phyloP scores from a whole-genome alignment of 495 filamentous ascomycete genomes.

The Aspergillus cavernicola region DNA sequence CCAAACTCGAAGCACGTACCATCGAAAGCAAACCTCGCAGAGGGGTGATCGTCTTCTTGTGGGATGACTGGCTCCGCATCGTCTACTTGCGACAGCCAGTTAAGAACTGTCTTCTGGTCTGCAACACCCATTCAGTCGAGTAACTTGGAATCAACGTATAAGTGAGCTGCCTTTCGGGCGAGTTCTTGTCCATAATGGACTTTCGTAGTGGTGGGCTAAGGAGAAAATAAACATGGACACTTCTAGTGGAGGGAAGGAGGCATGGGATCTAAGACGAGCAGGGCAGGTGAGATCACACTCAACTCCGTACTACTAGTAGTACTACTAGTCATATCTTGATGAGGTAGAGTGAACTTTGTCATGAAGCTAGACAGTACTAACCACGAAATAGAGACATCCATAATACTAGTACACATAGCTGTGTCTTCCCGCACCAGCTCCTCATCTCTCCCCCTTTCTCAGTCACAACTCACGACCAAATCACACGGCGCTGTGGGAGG shows the following conservation, averaged over 20 bases:
- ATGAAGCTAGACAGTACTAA: too few species aligned
- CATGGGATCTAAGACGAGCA: neutral
- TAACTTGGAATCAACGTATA: too few species aligned
- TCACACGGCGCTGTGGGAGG: too few species aligned
- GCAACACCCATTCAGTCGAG: neutral
- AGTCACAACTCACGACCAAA: neutral
- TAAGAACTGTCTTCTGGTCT: neutral
- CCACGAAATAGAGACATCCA: too few species aligned
- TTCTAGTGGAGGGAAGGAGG: neutral
- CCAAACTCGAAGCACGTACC: neutral
- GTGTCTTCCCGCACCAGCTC: too few species aligned
- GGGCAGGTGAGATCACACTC: neutral
- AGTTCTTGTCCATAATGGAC: neutral
- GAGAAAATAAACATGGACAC: neutral
- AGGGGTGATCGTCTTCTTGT: neutral
- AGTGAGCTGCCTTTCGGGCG: too few species aligned
- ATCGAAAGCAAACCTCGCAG: neutral
- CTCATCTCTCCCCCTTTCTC: too few species aligned
- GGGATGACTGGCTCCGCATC: neutral
- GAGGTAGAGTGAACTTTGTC: too few species aligned
- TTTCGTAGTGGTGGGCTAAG: too few species aligned
- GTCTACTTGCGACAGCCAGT: constrained; percentile 5
- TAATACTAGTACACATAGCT: too few species aligned
- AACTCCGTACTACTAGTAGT: too few species aligned
- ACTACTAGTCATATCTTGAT: too few species aligned